phyloP scores from a whole-genome alignment of 495 filamentous ascomycete species.

The Penicillium angulare region DNA sequence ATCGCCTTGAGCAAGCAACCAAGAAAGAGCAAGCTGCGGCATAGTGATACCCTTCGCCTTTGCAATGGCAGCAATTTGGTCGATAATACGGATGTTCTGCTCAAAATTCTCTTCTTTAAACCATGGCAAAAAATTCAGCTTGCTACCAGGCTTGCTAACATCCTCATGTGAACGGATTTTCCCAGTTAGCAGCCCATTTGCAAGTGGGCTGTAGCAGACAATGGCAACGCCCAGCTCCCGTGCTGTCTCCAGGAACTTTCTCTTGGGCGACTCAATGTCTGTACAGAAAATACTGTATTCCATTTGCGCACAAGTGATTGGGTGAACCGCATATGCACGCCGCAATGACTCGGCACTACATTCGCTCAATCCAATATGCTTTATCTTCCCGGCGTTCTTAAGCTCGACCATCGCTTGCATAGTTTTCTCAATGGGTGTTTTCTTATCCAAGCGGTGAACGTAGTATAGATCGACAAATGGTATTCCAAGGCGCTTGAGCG shows the following conservation, averaged over 20 bases:
- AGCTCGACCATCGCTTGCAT: constrained; percentile 50
- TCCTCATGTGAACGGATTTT: constrained; percentile 43
- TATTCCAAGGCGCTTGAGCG: constrained; percentile 49
- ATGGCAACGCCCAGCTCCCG: constrained; percentile 64
- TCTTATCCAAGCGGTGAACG: constrained; percentile 43
- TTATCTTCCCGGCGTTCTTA: constrained; percentile 56
- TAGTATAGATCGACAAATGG: constrained; percentile 63
- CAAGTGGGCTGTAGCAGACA: constrained; percentile 61
- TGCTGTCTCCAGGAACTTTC: constrained; percentile 50
- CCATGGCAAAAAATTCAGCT: constrained; percentile 40
- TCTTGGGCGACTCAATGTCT: constrained; percentile 55
- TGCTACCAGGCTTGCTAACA: constrained; percentile 40
- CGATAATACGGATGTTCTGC: constrained; percentile 49
- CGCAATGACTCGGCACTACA: constrained; percentile 56
- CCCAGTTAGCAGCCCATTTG: constrained; percentile 56
- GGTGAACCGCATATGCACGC: constrained; percentile 58
- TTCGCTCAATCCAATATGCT: constrained; percentile 59
- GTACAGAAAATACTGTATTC: constrained; percentile 61
- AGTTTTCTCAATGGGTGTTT: constrained; percentile 63
- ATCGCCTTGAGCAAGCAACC: constrained; percentile 59
- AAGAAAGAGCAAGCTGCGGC: constrained; percentile 55
- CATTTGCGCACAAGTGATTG: constrained; percentile 62
- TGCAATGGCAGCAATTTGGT: constrained; percentile 42
- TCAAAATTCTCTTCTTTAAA: constrained; percentile 51
- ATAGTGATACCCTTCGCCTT: constrained; percentile 44